Conservation (phyloP, 208 protist species). For the Plasmodiophora brassicae region DNA sequence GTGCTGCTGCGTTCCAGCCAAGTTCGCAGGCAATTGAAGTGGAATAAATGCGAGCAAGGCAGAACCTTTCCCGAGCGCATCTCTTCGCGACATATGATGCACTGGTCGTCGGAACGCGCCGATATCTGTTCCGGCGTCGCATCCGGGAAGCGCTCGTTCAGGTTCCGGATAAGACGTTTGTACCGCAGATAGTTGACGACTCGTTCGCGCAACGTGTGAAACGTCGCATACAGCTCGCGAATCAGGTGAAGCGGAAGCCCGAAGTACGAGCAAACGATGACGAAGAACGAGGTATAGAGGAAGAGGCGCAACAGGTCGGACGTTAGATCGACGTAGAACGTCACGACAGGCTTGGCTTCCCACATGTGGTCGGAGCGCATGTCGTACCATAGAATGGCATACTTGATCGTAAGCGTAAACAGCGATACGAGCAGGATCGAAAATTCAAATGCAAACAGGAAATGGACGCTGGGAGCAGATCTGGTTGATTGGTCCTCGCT, state of each 20-base stretch:
- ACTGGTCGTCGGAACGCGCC: not conserved
- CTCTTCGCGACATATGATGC: not conserved
- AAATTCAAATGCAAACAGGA: conserved; percentile 31
- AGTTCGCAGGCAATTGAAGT: conserved; percentile 8
- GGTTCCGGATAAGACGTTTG: conserved; percentile 3
- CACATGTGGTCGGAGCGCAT: not conserved
- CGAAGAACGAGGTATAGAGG: conserved; percentile 5
- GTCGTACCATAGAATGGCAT: not conserved
- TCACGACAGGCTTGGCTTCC: not conserved
- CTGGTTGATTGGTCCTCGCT: too few species aligned
- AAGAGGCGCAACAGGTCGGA: conserved; percentile 8
- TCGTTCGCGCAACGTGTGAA: not conserved
- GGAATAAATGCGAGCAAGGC: conserved; percentile 9
- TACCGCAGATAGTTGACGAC: conserved; percentile 1
- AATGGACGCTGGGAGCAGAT: not conserved
- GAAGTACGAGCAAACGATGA: conserved; percentile 15
- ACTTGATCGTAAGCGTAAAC: not conserved
- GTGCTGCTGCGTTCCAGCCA: not conserved
- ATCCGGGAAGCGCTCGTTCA: conserved; percentile 3
- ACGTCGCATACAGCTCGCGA: conserved; percentile 13
- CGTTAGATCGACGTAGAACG: not conserved
- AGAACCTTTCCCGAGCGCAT: not conserved
- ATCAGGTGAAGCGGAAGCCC: not conserved
- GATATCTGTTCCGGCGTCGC: not conserved
- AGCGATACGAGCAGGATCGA: not conserved